Evolutionary conservation across 2,329 filamentous ascomycete species (phyloP).

Genomic region (Pseudocercospora ulei): DNA sequence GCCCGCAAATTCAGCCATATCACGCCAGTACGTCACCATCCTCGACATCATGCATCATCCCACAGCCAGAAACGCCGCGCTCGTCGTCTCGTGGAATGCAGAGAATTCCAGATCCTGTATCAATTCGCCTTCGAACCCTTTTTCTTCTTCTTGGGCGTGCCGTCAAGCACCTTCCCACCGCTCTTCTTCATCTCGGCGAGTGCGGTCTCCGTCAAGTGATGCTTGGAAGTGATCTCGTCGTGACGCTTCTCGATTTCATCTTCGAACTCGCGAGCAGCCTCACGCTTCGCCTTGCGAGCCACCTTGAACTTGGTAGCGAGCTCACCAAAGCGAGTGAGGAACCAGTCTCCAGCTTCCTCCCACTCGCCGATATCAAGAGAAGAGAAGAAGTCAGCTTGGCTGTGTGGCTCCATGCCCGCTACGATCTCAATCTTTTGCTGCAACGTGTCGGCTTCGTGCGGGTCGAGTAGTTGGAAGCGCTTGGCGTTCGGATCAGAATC

Average conservation of each 20-base stretch:
- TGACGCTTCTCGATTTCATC: conserved; percentile 47
- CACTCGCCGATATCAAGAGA: conserved; percentile 48
- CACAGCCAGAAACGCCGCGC: conserved; percentile 6
- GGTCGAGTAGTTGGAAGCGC: conserved; percentile 13
- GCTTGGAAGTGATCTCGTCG: conserved; percentile 43
- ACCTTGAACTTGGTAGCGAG: conserved; percentile 46
- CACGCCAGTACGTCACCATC: conserved; percentile 14
- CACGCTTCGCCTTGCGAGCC: conserved; percentile 46
- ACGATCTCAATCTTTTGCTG: conserved; percentile 21
- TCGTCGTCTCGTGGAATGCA: background rate
- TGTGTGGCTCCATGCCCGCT: conserved; percentile 17
- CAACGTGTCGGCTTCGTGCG: conserved; percentile 18
- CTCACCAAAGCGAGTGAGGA: conserved; percentile 47
- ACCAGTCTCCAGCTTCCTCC: conserved; percentile 54
- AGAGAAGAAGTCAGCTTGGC: conserved; percentile 45
- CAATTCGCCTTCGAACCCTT: too few relatives aligned
- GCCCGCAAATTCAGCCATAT: conserved; percentile 20
- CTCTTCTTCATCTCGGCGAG: conserved; percentile 44
- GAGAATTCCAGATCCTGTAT: too few relatives aligned
- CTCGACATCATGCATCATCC: conserved; percentile 6
- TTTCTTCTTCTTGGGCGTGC: conserved; percentile 36
- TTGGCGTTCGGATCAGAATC: conserved; percentile 25
- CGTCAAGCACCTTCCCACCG: conserved; percentile 46
- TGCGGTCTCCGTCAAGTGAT: conserved; percentile 34
- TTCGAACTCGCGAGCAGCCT: conserved; percentile 47